These are phyloP conservation scores for Nemania serpens DNA, from an alignment of 2,329 filamentous ascomycete genomes.

Conservation along the genomic window DNA sequence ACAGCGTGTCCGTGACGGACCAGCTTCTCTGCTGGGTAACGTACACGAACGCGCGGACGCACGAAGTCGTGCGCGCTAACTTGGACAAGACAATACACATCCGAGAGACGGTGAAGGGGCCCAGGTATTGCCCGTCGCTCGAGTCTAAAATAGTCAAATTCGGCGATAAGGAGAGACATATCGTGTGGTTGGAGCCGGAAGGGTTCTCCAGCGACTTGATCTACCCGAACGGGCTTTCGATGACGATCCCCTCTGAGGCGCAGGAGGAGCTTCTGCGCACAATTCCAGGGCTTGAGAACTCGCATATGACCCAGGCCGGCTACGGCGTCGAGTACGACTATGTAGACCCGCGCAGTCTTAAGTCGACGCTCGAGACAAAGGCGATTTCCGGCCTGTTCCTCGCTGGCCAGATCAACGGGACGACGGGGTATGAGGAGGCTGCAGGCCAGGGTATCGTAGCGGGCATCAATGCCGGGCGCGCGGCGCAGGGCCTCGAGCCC, in stretches of 20 bases:
- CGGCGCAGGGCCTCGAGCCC: constrained; percentile 66
- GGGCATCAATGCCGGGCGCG: constrained; percentile 90
- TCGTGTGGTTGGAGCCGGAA: constrained; percentile 97
- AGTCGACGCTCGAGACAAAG: constrained; percentile 92
- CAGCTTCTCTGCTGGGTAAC: constrained; percentile 89
- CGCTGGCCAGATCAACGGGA: constrained; percentile 97
- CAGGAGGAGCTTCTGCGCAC: constrained; percentile 86
- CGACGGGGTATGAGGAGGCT: constrained; percentile 97
- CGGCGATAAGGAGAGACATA: constrained; percentile 76
- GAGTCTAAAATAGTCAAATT: constrained; percentile 95
- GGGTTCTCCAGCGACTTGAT: constrained; percentile 88
- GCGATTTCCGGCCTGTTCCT: constrained; percentile 86
- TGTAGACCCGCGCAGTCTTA: constrained; percentile 87
- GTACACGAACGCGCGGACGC: constrained; percentile 80
- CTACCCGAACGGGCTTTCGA: constrained; percentile 95
- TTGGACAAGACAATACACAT: constrained; percentile 98
- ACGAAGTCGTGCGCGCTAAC: constrained; percentile 83
- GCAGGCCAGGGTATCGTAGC: constrained; percentile 91
- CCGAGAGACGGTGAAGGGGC: constrained; percentile 90
- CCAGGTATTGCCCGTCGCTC: constrained; percentile 91
- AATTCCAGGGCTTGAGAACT: constrained; percentile 84
- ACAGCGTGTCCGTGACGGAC: constrained; percentile 74
- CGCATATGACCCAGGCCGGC: constrained; percentile 89
- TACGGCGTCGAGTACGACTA: constrained; percentile 99
- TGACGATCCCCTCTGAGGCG: constrained; percentile 89